phyloP scores from a whole-genome alignment of 1,284 basidiomycete species.

The Rhodofomes roseus region DNA sequence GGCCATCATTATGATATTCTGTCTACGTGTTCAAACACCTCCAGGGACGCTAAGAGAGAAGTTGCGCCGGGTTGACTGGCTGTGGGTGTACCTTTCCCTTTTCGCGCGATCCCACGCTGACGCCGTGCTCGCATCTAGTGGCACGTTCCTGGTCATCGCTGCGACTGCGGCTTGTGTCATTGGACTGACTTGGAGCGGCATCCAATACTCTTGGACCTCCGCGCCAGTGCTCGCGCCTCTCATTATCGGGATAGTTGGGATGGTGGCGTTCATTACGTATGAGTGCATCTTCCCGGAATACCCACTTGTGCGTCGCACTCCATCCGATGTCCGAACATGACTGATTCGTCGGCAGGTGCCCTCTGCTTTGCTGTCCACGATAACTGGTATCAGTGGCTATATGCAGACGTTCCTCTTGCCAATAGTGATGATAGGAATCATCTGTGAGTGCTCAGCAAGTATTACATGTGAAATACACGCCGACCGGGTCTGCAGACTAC shows the following conservation, averaged over 20 bases:
- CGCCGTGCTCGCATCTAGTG: background rate
- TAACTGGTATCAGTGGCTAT: conserved; percentile 29
- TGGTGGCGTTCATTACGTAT: conserved; percentile 10
- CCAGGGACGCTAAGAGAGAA: conserved; percentile 25
- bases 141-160: conserved; percentile 9
- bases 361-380: conserved; percentile 24
- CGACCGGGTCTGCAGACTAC: conserved; percentile 8
- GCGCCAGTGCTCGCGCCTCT: conserved; percentile 11
- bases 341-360: conserved; percentile 21
- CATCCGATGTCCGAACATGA: background rate
- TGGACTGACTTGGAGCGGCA: conserved; percentile 17
- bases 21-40: conserved; percentile 23
- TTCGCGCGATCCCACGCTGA: background rate
- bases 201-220: conserved; percentile 11
- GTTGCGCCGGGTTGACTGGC: conserved; percentile 33
- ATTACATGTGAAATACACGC: background rate
- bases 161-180: conserved; percentile 7
- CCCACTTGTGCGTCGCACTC: conserved; percentile 7
- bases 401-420: conserved; percentile 15
- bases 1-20: conserved; percentile 11
- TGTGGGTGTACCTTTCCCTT: conserved; percentile 22
- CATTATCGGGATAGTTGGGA: conserved; percentile 11
- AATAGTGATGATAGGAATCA: conserved; percentile 16
- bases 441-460: conserved; percentile 6
- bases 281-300: conserved; percentile 6